A percentile compares a stretch with the other conserved stretches of the same genome.
Conservation (phyloP, 1,284 basidiomycete genomes). For the Xerocomus minutiporus region DNA sequence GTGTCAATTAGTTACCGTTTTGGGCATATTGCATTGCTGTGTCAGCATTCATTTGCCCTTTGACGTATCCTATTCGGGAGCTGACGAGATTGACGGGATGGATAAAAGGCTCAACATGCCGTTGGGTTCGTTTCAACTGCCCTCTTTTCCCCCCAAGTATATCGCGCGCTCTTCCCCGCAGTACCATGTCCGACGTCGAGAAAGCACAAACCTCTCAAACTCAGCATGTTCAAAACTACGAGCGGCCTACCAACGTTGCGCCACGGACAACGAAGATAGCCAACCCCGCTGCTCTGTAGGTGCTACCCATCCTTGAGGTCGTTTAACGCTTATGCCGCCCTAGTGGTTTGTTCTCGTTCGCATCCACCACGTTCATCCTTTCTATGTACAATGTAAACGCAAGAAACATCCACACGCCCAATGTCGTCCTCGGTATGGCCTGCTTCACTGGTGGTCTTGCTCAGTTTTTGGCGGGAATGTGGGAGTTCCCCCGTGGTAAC, state of each 20-base stretch:
- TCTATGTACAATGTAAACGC: slow-evolving; percentile 62
- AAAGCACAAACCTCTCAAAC: slow-evolving; percentile 27
- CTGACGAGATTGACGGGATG: not conserved
- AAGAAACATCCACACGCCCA: slow-evolving; percentile 50
- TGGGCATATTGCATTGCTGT: slow-evolving; percentile 9
- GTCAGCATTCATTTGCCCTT: slow-evolving; percentile 21
- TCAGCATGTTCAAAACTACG: slow-evolving; percentile 15
- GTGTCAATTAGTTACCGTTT: no score
- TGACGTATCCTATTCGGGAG: slow-evolving; percentile 14
- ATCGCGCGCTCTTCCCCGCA: not conserved
- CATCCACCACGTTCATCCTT: slow-evolving; percentile 68
- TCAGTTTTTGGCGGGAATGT: slow-evolving; percentile 74
- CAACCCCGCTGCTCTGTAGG: slow-evolving; percentile 54
- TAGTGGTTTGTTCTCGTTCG: slow-evolving; percentile 70
- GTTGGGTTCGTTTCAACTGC: not conserved
- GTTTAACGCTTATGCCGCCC: not conserved
- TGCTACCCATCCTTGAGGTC: not conserved
- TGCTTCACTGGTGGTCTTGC: slow-evolving; percentile 78
- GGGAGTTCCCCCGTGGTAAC: slow-evolving; percentile 78
- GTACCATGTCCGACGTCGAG: slow-evolving; percentile 33
- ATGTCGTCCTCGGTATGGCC: slow-evolving; percentile 83
- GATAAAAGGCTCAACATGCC: slow-evolving; percentile 24
- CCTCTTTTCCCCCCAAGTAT: not conserved
- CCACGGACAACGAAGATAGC: slow-evolving; percentile 34
- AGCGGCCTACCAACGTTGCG: slow-evolving; percentile 14